Evolutionary conservation across 2,329 filamentous ascomycete species (phyloP), one percentile per base, ranked within the genome.

Genomic region (Monosporascus sp.): DNA sequence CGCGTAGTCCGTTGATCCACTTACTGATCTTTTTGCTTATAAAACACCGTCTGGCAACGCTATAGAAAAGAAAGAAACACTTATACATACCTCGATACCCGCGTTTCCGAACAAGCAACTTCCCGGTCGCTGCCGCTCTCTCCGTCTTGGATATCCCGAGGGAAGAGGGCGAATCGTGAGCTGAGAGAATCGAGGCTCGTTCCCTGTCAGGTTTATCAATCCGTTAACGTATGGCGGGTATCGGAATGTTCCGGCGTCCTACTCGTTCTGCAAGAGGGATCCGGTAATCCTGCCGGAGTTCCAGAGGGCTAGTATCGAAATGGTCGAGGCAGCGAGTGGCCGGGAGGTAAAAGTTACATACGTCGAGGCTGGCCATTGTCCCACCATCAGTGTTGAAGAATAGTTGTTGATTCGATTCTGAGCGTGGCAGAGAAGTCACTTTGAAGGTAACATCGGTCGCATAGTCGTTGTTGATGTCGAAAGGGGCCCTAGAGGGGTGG

Each of bases 191-290:
- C 18, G 37, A 52, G 7, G 41, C 36, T 14, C 74, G 77, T 48
- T 72, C 69, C 56, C 62, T 8, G 52, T 61, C 11, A 67, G 63
- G 45, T 75, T 76, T 55, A 51, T 45, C 0, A 63, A 62, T 20
- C 56, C 60, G 3, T 54, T 76, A 41, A 72, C 69, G 2, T 64
- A 76, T 56, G 54, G 67, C 2, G 72, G 71, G 0, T 76, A 74
- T 54, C 71, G 69, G 51, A 65, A 75, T 37, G 61, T 74, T 2
- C 69, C 69, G 0, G 69, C 71, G 3, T 74, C 68, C 1, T 77
- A 71, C 53, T 58, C 76, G 8, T 2, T 76, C 14, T 70, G 68
- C 39, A 67, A 71, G 45, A 54, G 66, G 0, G 72, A 77, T 53
- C 11, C 50, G 11, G 57, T 62, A n/a, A 59, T 76, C n/a, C 47